Conservation (phyloP, 257 asterid genomes). For the Penstemon newberryi region DNA sequence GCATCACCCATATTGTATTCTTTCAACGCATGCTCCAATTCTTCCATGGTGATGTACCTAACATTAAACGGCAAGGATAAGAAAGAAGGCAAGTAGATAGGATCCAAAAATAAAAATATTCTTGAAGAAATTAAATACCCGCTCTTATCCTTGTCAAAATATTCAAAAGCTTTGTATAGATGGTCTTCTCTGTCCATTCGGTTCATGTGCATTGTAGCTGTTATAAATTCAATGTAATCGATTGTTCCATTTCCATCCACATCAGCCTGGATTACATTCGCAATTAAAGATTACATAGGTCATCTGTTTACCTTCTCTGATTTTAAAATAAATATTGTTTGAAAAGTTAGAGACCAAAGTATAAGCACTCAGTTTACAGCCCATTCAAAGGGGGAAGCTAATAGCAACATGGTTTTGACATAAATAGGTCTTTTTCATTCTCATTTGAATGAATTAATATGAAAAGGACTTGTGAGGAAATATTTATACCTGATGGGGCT, state of each 20-base stretch:
- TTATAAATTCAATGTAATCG: slow-evolving; percentile 82
- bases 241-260: slow-evolving; percentile 90
- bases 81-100: not conserved
- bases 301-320: too few relatives aligned
- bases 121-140: slow-evolving; percentile 41
- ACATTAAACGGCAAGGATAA: slow-evolving; percentile 27
- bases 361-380: not conserved
- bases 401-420: not conserved
- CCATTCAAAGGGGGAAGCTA: not conserved
- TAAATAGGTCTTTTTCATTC: too few relatives aligned
- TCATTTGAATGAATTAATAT: too few relatives aligned
- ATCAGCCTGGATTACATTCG: slow-evolving; percentile 58
- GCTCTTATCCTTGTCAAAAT: slow-evolving; percentile 90
- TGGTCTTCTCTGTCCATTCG: slow-evolving; percentile 89
- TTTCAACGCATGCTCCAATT: slow-evolving; percentile 76
- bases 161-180: slow-evolving; percentile 81
- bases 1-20: slow-evolving; percentile 80
- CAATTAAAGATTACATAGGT: too few relatives aligned
- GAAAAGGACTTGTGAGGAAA: too few relatives aligned
- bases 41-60: slow-evolving; percentile 84
- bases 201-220: slow-evolving; percentile 96
- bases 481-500: too few relatives aligned
- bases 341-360: not conserved
- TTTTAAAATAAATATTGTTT: not conserved
- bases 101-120: too few relatives aligned